A percentile compares a stretch with the other conserved stretches of the same genome.
phyloP scores from a whole-genome alignment of 176 grass and related monocot species.

The Bromus sterilis region DNA sequence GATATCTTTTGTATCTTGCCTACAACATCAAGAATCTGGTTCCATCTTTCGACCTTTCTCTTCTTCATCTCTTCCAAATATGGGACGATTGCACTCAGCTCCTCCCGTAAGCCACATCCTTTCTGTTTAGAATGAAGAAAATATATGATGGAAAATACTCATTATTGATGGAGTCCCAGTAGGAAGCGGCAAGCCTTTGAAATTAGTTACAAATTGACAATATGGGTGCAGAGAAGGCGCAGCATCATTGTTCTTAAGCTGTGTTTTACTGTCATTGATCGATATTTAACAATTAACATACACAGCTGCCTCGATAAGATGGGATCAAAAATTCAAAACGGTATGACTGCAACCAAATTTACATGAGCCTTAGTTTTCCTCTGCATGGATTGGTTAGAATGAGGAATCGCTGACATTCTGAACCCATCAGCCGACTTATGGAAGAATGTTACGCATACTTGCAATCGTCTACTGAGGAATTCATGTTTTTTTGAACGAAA shows the following conservation, averaged over 20 bases:
- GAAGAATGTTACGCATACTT: background rate
- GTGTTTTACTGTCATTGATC: background rate
- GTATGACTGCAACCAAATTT: background rate
- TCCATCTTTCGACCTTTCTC: slow-evolving; percentile 56
- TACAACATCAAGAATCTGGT: slow-evolving; percentile 57
- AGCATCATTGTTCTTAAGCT: background rate
- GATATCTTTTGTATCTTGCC: slow-evolving; percentile 63
- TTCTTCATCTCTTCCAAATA: slow-evolving; percentile 67
- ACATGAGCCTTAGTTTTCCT: background rate
- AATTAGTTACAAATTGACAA: background rate
- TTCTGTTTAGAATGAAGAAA: slow-evolving; percentile 36
- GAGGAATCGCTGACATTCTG: background rate
- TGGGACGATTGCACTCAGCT: slow-evolving; percentile 36
- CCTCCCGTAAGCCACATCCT: slow-evolving; percentile 44
- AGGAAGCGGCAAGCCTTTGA: background rate
- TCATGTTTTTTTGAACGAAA: background rate
- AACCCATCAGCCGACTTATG: background rate
- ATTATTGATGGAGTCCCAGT: background rate
- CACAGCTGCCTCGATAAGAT: background rate
- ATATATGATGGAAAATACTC: background rate
- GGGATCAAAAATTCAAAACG: background rate
- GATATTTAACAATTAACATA: background rate
- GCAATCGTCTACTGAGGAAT: background rate
- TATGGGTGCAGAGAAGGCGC: background rate
- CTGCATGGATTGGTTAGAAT: background rate